Percentiles rank a stretch among this genome's conserved stretches.
Conservation (phyloP, 306 rosid genomes). For the Bauhinia variegata region DNA sequence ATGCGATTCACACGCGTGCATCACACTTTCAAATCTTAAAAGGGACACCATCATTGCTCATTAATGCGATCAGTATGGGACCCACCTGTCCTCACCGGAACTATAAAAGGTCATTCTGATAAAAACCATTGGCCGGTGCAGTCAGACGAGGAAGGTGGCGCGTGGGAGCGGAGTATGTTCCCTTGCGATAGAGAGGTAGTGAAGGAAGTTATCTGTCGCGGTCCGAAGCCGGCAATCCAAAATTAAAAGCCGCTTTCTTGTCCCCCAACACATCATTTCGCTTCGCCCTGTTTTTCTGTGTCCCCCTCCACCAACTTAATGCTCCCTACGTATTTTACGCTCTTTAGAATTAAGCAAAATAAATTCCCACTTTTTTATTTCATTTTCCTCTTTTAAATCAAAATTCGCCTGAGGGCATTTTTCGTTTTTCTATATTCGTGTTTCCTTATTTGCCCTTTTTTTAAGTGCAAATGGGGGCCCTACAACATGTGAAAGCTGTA, state of each 20-base stretch:
- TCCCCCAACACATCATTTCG: conserved; percentile 58
- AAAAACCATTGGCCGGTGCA: neutral
- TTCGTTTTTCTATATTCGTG: neutral
- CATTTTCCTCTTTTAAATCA: conserved; percentile 1
- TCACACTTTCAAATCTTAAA: neutral
- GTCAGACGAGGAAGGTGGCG: neutral
- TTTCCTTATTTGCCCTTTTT: conserved; percentile 39
- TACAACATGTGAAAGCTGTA: conserved; percentile 25
- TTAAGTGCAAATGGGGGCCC: conserved; percentile 21
- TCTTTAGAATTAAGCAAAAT: neutral
- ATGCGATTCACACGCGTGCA: conserved; percentile 40
- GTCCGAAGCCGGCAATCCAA: conserved; percentile 48
- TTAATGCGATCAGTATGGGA: neutral
- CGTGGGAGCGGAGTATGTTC: conserved; percentile 24
- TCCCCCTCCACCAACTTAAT: conserved; percentile 38
- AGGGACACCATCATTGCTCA: neutral
- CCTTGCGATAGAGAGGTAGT: neutral
- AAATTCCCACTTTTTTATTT: neutral
- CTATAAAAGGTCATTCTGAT: neutral
- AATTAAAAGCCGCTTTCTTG: conserved; percentile 63
- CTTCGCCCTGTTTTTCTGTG: conserved; percentile 49
- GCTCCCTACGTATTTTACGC: conserved; percentile 29
- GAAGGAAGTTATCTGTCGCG: conserved; percentile 38
- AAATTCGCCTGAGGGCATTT: conserved; percentile 8
- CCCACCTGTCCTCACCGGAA: neutral